Percentiles rank a stretch among this genome's conserved stretches.
These are phyloP conservation scores for Ceratobasidium sp. DNA, from an alignment of 1,284 basidiomycete genomes.

Conservation along the genomic window DNA sequence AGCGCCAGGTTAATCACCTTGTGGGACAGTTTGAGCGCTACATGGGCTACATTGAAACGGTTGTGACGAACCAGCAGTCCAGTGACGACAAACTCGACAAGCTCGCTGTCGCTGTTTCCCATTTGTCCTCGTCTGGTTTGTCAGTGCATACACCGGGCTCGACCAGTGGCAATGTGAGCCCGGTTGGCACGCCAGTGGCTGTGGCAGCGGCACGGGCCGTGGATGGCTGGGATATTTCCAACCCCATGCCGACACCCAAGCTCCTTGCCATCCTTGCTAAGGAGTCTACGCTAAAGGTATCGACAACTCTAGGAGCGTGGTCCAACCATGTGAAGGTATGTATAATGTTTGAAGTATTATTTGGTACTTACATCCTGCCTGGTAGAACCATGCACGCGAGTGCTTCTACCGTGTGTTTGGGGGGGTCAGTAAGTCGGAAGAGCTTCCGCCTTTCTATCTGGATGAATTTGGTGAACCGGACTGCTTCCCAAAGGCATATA, in stretches of 20 bases:
- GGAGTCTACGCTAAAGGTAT: neutral
- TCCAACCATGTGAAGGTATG: conserved; percentile 1
- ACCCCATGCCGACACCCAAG: conserved; percentile 19
- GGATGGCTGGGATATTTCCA: neutral
- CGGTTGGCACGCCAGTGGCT: neutral
- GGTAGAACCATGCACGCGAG: neutral
- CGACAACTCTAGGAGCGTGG: neutral
- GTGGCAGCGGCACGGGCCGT: too few species aligned
- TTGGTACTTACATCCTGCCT: too few species aligned
- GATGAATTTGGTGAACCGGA: conserved; percentile 1
- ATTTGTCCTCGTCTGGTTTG: neutral
- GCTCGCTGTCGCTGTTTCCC: neutral
- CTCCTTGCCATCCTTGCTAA: neutral
- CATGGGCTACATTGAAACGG: neutral
- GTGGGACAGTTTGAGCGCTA: neutral
- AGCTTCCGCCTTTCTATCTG: neutral
- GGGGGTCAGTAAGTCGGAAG: neutral
- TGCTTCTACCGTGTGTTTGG: neutral
- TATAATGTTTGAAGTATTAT: neutral
- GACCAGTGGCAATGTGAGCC: too few species aligned
- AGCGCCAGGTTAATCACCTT: neutral
- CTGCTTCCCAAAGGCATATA: neutral
- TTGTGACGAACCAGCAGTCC: neutral
- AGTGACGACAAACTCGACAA: neutral
- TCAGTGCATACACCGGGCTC: neutral